Percentiles rank a stretch among this genome's conserved stretches.
Evolutionary conservation across 495 filamentous ascomycete genomes (phyloP).

Genomic region (Penicillium robsamsonii): DNA sequence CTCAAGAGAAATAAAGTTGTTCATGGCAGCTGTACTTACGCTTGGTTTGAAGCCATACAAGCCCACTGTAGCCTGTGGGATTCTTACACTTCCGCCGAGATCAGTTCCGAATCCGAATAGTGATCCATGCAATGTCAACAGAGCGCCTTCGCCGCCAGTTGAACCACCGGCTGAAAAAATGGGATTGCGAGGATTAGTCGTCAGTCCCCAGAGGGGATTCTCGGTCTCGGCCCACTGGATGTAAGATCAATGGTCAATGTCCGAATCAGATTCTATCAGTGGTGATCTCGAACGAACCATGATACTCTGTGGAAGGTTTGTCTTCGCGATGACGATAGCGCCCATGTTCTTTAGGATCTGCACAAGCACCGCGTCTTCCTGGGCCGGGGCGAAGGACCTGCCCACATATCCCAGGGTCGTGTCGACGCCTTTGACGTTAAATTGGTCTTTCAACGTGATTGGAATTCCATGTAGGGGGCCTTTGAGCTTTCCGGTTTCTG

Average conservation of each 20-base stretch:
- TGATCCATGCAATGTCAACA: conserved; percentile 60
- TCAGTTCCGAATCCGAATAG: conserved; percentile 64
- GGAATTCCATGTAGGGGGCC: conserved; percentile 68
- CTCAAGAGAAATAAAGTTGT: not conserved
- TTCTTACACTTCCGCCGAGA: conserved; percentile 60
- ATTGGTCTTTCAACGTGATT: conserved; percentile 64
- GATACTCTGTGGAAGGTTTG: conserved; percentile 56
- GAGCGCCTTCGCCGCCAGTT: conserved; percentile 61
- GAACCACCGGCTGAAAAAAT: conserved; percentile 55
- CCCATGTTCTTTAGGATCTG: conserved; percentile 47
- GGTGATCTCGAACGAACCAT: conserved; percentile 33
- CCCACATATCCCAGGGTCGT: conserved; percentile 58
- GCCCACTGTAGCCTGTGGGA: conserved; percentile 53
- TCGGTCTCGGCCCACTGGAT: conserved; percentile 50
- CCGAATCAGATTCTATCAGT: not conserved
- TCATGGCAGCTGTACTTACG: conserved; percentile 27
- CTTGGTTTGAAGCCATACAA: conserved; percentile 58
- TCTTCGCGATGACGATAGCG: conserved; percentile 59
- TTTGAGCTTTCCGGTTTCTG: conserved; percentile 41
- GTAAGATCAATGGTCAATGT: not conserved
- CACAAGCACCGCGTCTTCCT: conserved; percentile 48
- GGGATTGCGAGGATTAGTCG: conserved; percentile 48
- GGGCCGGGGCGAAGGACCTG: conserved; percentile 49
- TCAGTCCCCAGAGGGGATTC: conserved; percentile 55
- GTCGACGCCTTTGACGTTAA: conserved; percentile 61